Evolutionary conservation across 1,284 basidiomycete genomes (phyloP), one percentile per base, ranked within the genome.

Genomic region (Trichosporon sp.): DNA sequence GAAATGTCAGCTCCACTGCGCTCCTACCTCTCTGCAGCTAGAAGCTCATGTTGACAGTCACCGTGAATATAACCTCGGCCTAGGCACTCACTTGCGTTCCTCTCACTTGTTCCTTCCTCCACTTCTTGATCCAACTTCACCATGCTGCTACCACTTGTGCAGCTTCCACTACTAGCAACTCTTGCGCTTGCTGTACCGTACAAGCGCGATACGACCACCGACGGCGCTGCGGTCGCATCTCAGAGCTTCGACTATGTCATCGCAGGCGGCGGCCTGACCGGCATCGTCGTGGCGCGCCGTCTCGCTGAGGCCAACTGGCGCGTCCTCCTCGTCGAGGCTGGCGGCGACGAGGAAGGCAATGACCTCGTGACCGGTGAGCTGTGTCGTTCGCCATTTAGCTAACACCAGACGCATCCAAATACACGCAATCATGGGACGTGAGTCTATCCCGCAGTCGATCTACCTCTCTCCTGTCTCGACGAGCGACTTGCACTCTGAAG

Each of bases 191-290:
- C 21, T 25, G 56, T 32, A 3, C 61, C 61, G 4, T 10, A 29
- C 40, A 31, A 46, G 32, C 61, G 56, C n/a, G 36, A 33, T 2
- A 46, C 59, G 10, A 59, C 59, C 31, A 44, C 21, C 13, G 59
- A 63, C 33, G 62, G 52, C 49, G 37, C 58, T 2, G 2, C 32
- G 0, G 72, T 78, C 37, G 63, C 65, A 19, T 68, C 67, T 31
- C 68, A 77, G 66, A 74, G 84, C 0, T 88, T 83, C 71, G 87
- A 89, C 80, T 89, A 89, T 72, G 85, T 89, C 67, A 82, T 89
- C 59, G 84, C 87, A 5, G 88, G 88, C 3, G 87, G 84, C 25
- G 88, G 88, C 0, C 78, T 88, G 3, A 82, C 85, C 1, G 88
- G 88, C 3, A 81, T 84, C 8, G 86, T 86, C 0, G 83, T 89